Evolutionary conservation across 2,329 filamentous ascomycete genomes (phyloP), one percentile per base, ranked within the genome.

Genomic region (Ophiostoma australiae): DNA sequence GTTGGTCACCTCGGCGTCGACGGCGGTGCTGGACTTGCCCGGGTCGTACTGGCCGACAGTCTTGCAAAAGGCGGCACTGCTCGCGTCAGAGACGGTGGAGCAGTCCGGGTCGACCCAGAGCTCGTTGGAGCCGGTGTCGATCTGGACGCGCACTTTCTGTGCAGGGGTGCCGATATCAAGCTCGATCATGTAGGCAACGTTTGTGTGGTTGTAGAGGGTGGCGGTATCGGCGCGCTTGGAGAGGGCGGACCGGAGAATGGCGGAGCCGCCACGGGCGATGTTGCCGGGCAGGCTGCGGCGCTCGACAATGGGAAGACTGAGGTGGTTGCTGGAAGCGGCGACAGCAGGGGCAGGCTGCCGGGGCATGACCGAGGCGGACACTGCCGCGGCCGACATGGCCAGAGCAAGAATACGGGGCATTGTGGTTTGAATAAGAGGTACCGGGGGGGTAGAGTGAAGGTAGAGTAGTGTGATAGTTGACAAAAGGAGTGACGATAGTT

Each of bases 31-130:
- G 0, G 83, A 84, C 3, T 73, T 72, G 4, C 72, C 68, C 2
- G 79, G 75, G 63, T 80, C 75, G 75, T 84, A 85, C 66, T 75
- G 74, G 58, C 82, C 82, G 17, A 81, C 76, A 17, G 77, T 78
- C 20, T 76, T 73, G 75, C 83, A 84, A 73, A 83, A 82, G 27
- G 72, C 58, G 31, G 63, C 58, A 20, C 73, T 76, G 39, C 75
- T 73, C 69, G 81, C 76, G 4, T 77, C 74, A 15, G 74, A 67
- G 13, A 88, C 79, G 3, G 76, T 76, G 13, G 83, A 85, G 76
- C 83, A 86, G 72, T 84, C 82, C 0, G 87, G 83, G 75, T 91
- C 90, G 7, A 86, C 83, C 82, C 84, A 86, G 37, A 87, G 80
- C 78, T 86, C 84, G 72, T 84, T 84, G 55, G 84, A 85, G 68